Evolutionary conservation across 176 grass and related monocot species (phyloP).

Genomic region (Aegilops speltoides): DNA sequence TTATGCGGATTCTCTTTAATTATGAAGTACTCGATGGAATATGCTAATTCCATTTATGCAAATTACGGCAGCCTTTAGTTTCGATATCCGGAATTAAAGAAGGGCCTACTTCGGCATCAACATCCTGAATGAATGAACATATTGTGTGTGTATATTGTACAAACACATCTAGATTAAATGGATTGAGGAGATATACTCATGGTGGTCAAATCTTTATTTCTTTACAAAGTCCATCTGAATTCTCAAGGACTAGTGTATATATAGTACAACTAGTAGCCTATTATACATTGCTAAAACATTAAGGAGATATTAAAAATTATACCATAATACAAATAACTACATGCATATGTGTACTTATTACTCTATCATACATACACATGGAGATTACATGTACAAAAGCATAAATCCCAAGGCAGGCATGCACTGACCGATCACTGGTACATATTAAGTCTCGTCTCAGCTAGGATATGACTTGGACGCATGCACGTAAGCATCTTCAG

Average conservation of each 20-base stretch:
- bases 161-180: background rate
- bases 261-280: background rate
- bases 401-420: background rate
- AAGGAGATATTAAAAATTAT: background rate
- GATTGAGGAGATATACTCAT: background rate
- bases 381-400: background rate
- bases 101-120: background rate
- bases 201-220: background rate
- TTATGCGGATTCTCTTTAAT: background rate
- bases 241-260: background rate
- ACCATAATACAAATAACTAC: background rate
- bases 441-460: background rate
- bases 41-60: background rate
- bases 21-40: background rate
- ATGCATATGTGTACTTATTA: background rate
- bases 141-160: background rate
- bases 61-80: background rate
- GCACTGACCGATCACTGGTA: background rate
- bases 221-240: background rate
- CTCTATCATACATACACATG: constrained; percentile 15
- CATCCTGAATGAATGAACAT: background rate
- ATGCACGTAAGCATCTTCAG: background rate
- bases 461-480: background rate
- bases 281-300: background rate
- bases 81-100: background rate